Conservation (phyloP, 176 grass and related monocot genomes). For the Phoenix dactylifera region DNA sequence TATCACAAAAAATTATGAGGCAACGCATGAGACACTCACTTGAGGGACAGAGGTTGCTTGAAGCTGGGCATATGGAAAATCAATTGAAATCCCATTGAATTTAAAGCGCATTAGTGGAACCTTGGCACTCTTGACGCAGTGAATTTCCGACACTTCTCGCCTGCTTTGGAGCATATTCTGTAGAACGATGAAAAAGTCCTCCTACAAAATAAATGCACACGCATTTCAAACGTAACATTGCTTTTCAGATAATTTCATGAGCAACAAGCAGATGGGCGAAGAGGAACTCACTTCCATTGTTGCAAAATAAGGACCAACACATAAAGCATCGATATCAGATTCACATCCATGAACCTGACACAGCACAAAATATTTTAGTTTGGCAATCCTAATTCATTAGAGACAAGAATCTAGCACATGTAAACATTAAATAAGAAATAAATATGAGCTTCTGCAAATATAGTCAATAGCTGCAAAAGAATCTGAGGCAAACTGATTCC, state of each 20-base stretch:
- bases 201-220: conserved; percentile 1
- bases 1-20: too few species aligned
- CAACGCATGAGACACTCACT: conserved; percentile 25
- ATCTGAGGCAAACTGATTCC: too few species aligned
- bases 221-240: neutral
- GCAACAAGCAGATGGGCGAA: neutral
- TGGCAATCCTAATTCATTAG: neutral
- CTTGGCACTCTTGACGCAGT: conserved; percentile 44
- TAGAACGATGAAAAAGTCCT: conserved; percentile 63
- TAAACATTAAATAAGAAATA: too few species aligned
- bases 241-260: conserved; percentile 2
- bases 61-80: conserved; percentile 49
- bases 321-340: conserved; percentile 65
- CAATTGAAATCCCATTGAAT: conserved; percentile 46
- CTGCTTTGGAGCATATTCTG: conserved; percentile 38
- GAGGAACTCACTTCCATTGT: conserved; percentile 44
- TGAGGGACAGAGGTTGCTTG: conserved; percentile 40
- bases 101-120: conserved; percentile 64
- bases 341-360: conserved; percentile 56
- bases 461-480: too few species aligned
- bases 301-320: conserved; percentile 53
- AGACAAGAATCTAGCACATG: neutral
- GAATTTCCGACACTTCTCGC: conserved; percentile 43
- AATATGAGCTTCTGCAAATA: too few species aligned
- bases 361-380: neutral